phyloP scores from a whole-genome alignment of 345 rosid species.

The Dovyalis caffra region DNA sequence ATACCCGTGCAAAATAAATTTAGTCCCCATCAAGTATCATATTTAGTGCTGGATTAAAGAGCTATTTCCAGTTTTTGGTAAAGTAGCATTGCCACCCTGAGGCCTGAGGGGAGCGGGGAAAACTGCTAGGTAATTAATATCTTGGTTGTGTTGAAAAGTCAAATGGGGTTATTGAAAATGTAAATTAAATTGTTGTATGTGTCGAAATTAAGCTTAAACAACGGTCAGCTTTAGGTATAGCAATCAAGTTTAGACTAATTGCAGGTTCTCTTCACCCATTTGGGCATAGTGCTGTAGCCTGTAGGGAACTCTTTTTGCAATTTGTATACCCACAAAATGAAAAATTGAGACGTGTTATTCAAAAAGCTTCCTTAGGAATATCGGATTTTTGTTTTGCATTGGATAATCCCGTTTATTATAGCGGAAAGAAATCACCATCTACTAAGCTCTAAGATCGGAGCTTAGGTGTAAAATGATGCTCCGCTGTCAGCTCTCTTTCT shows the following conservation, averaged over 20 bases:
- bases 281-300: background rate
- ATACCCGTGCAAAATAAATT: background rate
- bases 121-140: background rate
- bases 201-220: background rate
- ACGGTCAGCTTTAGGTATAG: background rate
- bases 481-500: background rate
- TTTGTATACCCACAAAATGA: background rate
- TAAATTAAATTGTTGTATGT: background rate
- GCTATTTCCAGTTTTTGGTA: background rate
- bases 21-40: background rate
- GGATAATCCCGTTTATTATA: background rate
- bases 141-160: background rate
- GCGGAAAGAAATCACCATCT: background rate
- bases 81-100: background rate
- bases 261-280: background rate
- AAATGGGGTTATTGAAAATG: background rate
- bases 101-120: background rate
- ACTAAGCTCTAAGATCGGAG: background rate
- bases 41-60: background rate
- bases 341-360: background rate
- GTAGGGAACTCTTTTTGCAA: too few species aligned
- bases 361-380: background rate
- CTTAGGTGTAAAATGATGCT: background rate
- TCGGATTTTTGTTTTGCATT: background rate
- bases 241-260: background rate